These are phyloP conservation scores for Hypoxylon sp. DNA, from an alignment of 2,329 filamentous ascomycete species.

Conservation along the genomic window DNA sequence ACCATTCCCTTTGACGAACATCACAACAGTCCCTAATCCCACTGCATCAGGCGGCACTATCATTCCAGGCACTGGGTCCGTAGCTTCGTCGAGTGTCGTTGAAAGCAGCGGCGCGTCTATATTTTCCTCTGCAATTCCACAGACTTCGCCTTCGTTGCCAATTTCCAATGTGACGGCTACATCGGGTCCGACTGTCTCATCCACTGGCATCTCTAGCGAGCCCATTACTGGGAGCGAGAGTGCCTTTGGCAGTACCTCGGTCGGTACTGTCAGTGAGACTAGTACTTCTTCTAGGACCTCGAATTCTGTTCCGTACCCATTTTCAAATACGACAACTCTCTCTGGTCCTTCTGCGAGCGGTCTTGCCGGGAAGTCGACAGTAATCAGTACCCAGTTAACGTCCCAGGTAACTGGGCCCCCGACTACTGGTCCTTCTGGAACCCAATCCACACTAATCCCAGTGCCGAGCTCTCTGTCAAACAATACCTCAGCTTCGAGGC, in stretches of 20 bases:
- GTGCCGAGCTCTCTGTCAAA: constrained; percentile 25
- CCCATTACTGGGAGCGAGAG: constrained; percentile 33
- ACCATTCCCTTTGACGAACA: constrained; percentile 37
- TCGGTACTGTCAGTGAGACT: constrained; percentile 9
- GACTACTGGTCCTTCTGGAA: constrained; percentile 17
- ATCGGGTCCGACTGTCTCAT: constrained; percentile 19
- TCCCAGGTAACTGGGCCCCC: constrained; percentile 1
- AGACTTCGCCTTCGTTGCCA: constrained; percentile 22
- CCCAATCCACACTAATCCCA: constrained; percentile 25
- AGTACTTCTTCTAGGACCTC: constrained; percentile 17
- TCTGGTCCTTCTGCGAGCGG: constrained; percentile 18
- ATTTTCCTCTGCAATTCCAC: constrained; percentile 12
- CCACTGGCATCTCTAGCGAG: constrained; percentile 27
- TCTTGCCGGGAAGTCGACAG: constrained; percentile 22
- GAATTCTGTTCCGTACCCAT: constrained; percentile 39
- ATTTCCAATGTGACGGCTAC: constrained; percentile 36
- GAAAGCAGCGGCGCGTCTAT: constrained; percentile 9
- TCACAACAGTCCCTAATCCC: constrained; percentile 27
- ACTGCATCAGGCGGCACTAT: constrained; percentile 21
- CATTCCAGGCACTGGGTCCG: constrained; percentile 16
- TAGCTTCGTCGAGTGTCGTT: constrained; percentile 12
- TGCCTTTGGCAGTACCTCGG: constrained; percentile 30
- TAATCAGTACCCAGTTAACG: constrained; percentile 17
- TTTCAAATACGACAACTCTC: constrained; percentile 34
- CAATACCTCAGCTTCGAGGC: constrained; percentile 16